Percentiles rank a stretch among this genome's conserved stretches.
Evolutionary conservation across 805 yeast genomes (phyloP).

Genomic region (Zygoascus bituminiphila): DNA sequence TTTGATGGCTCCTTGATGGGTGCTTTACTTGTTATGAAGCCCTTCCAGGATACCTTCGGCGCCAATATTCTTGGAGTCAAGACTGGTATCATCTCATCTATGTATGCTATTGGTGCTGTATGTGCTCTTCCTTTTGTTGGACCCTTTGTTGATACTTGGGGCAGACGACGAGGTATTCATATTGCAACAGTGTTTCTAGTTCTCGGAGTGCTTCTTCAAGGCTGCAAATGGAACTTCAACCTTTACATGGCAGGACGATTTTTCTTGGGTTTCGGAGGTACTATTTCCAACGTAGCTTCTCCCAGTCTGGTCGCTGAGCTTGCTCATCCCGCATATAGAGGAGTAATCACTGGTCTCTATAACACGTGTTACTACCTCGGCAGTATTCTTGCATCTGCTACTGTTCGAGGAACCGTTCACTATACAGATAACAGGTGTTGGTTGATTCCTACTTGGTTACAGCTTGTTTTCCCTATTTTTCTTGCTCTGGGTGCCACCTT

Average conservation of each 20-base stretch:
- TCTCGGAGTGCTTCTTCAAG: slow-evolving; percentile 9
- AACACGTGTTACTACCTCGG: slow-evolving; percentile 29
- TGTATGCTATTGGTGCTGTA: slow-evolving; percentile 18
- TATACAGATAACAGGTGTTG: slow-evolving; percentile 2
- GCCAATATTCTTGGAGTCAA: slow-evolving; percentile 12
- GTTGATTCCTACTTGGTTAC: slow-evolving; percentile 34
- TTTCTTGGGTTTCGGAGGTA: slow-evolving; percentile 16
- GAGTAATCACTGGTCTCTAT: slow-evolving; percentile 7
- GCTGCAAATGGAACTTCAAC: slow-evolving; percentile 4
- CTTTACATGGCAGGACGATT: slow-evolving; percentile 17
- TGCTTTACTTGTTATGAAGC: slow-evolving; percentile 7
- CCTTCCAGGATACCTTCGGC: slow-evolving; percentile 13
- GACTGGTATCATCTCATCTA: slow-evolving; percentile 15
- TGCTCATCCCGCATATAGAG: slow-evolving; percentile 16
- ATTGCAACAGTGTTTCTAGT: slow-evolving; percentile 9
- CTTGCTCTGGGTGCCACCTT: slow-evolving; percentile 32
- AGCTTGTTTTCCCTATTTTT: slow-evolving; percentile 16
- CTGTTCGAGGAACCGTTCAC: slow-evolving; percentile 2
- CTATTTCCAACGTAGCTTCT: slow-evolving; percentile 11
- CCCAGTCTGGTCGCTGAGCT: slow-evolving; percentile 16
- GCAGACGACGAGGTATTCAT: slow-evolving; percentile 11
- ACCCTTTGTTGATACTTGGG: slow-evolving; percentile 11
- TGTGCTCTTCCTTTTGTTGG: slow-evolving; percentile 15
- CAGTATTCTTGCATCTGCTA: slow-evolving; percentile 8
- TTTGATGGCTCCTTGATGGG: slow-evolving; percentile 13